Base-by-base conservation (phyloP, 768 basidiomycete species). In the Rhodotorula diobovata region DNA sequence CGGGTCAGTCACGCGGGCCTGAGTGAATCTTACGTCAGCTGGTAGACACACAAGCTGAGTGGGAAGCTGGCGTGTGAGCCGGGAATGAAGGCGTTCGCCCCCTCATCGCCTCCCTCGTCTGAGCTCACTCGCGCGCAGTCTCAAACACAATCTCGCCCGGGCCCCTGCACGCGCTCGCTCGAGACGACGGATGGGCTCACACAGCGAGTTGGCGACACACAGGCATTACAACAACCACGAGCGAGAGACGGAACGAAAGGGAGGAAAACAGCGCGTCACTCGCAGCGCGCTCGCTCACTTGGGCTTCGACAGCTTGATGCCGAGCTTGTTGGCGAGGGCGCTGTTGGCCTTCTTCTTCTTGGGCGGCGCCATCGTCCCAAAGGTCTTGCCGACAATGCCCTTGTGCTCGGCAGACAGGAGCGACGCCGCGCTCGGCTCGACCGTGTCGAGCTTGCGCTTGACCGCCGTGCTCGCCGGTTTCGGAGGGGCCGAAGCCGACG, bases 391-490 rank as follows among this genome's bases (percentile, higher is more conserved):
- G 32, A 90, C 84, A 68, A 89, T 78, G n/a, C 85, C 82, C 43
- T 85, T 84, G 12, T 87, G 84, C 32, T 86, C 84, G 59, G 88
- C 88, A 6, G 89, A 86, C 43, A 92, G 81, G 0, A 92, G 82
- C 66, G 84, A 87, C 67, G 86, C 84, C 68, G 91, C 78, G 21
- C 87, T 85, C 2, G 91, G 90, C 75, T 92, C 90, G 32, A 84
- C 79, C n/a, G 87, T 86, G 35, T 87, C 90, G 12, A 91, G 87
- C 81, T 93, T 93, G 48, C 93, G 84, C n/a, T 90, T 91, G 60
- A 92, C 71, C 32, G 76, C 69, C 12, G 77, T 50, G 30, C 63
- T 48, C 15, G 56, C 35, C 21, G 39, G 57, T 39, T 28, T 63
- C 18, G 69, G 57, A 21, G 62, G 18, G 50, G 32, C n/a, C 12